Evolutionary conservation across 1,284 basidiomycete species (phyloP).

Genomic region (Apiotrichum laibachii): DNA sequence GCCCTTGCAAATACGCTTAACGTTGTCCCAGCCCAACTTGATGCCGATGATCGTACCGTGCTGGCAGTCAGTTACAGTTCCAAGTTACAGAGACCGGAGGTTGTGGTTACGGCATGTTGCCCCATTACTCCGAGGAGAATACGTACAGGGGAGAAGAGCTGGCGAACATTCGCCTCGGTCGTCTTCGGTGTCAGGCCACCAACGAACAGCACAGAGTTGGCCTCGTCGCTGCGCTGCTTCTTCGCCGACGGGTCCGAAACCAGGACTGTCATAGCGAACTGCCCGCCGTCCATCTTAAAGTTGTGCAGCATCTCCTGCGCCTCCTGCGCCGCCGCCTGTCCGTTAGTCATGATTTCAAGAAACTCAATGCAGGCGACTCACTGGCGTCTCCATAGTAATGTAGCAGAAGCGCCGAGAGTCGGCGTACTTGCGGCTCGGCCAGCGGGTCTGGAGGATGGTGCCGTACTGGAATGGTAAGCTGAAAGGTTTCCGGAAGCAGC

Average conservation of each 20-base stretch:
- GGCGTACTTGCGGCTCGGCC: conserved; percentile 97
- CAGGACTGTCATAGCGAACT: conserved; percentile 68
- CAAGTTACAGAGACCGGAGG: neutral
- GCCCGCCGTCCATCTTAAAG: conserved; percentile 63
- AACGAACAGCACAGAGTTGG: conserved; percentile 85
- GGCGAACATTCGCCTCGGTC: conserved; percentile 66
- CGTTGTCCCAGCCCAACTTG: conserved; percentile 69
- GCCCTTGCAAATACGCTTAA: conserved; percentile 68
- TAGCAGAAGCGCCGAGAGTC: conserved; percentile 89
- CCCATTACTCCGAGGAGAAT: neutral
- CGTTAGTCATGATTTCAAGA: neutral
- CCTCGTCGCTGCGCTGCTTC: conserved; percentile 81
- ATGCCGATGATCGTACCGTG: conserved; percentile 78
- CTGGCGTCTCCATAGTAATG: conserved; percentile 81
- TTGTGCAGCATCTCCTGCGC: conserved; percentile 71
- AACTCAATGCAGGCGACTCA: conserved; percentile 50
- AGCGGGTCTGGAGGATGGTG: conserved; percentile 85
- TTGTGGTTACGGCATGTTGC: neutral
- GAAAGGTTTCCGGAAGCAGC: no score
- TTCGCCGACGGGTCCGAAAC: conserved; percentile 87
- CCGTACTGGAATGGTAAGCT: conserved; percentile 64
- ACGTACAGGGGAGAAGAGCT: conserved; percentile 59
- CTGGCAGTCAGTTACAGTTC: conserved; percentile 32
- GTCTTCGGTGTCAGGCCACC: conserved; percentile 64
- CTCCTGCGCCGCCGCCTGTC: conserved; percentile 68